These are phyloP conservation scores for Diaporthe nobilis DNA, from an alignment of 2,329 filamentous ascomycete genomes.

Conservation along the genomic window DNA sequence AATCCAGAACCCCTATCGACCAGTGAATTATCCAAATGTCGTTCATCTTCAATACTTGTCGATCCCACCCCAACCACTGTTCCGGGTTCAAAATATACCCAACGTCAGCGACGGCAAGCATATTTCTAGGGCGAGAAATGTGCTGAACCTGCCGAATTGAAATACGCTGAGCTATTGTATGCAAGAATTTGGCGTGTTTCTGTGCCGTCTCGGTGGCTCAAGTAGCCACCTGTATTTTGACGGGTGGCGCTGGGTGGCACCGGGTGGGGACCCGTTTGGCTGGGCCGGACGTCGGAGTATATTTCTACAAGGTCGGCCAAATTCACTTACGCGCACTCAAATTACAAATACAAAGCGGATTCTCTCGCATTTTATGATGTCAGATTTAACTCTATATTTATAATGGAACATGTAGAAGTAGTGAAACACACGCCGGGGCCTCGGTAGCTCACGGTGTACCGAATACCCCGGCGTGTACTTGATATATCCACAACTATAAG, in stretches of 20 bases:
- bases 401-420: background rate
- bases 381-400: background rate
- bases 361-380: background rate
- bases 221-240: background rate
- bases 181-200: too few relatives aligned
- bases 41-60: background rate
- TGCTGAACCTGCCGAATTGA: too few relatives aligned
- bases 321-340: background rate
- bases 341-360: background rate
- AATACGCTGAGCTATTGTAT: too few relatives aligned
- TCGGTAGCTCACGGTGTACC: background rate
- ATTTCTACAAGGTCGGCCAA: background rate
- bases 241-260: background rate
- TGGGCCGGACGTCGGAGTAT: background rate
- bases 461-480: background rate
- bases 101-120: too few relatives aligned
- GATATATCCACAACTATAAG: too few relatives aligned
- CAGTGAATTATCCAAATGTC: background rate
- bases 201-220: background rate
- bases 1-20: too few relatives aligned
- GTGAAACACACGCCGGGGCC: background rate
- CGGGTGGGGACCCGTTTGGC: background rate
- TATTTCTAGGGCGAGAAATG: too few relatives aligned
- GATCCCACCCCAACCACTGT: background rate
- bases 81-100: fast-evolving